A percentile compares a stretch with the other conserved stretches of the same genome.
These are phyloP conservation scores for Corymbia citriodora DNA, from an alignment of 441 rosid species.

Conservation along the genomic window DNA sequence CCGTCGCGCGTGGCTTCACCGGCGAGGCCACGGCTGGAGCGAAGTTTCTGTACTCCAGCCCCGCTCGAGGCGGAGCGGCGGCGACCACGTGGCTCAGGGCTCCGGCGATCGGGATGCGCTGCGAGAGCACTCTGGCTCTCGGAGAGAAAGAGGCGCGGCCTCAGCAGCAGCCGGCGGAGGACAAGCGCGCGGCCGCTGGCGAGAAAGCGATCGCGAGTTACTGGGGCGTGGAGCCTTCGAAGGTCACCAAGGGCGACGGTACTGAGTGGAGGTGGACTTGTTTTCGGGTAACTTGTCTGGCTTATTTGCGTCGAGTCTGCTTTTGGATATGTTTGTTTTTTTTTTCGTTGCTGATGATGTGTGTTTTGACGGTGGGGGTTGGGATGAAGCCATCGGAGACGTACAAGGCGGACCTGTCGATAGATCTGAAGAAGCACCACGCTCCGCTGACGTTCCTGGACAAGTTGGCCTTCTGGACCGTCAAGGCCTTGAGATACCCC, in stretches of 20 bases:
- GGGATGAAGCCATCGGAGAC: neutral
- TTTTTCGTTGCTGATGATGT: neutral
- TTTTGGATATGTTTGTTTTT: neutral
- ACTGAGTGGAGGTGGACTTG: constrained; percentile 78
- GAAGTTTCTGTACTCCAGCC: neutral
- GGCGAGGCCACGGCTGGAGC: neutral
- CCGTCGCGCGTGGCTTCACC: constrained; percentile 1
- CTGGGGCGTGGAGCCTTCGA: constrained; percentile 70
- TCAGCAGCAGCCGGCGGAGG: constrained; percentile 7
- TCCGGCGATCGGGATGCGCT: constrained; percentile 13
- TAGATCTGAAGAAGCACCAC: neutral
- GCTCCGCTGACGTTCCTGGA: neutral
- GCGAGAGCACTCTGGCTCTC: constrained; percentile 25
- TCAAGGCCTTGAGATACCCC: neutral
- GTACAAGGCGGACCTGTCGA: neutral
- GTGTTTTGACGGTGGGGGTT: neutral
- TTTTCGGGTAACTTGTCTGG: constrained; percentile 38
- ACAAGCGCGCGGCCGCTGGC: neutral
- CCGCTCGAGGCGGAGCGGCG: neutral
- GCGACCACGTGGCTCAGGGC: constrained; percentile 13
- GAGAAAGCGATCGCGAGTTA: constrained; percentile 42
- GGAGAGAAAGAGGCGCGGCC: constrained; percentile 22
- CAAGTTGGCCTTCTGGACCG: neutral
- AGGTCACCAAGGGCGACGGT: constrained; percentile 58
- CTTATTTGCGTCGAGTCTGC: neutral